Conservation (phyloP, 2,329 filamentous ascomycete species). For the Hypoxylon sp. region DNA sequence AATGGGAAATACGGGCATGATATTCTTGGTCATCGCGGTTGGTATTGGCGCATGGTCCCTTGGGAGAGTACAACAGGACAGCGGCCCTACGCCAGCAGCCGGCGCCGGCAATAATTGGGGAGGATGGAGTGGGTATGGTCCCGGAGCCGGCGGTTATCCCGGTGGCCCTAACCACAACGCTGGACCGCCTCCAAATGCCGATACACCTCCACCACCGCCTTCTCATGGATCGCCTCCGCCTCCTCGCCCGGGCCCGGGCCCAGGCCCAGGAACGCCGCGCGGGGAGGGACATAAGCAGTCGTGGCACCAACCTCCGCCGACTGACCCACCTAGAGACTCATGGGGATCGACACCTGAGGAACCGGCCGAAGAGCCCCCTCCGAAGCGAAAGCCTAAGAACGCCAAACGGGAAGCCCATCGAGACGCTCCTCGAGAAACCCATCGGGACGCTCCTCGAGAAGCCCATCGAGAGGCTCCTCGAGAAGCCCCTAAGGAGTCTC, state of each 20-base stretch:
- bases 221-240: conserved; percentile 46
- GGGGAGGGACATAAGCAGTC: conserved; percentile 49
- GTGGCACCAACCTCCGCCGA: conserved; percentile 48
- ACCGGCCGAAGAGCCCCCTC: conserved; percentile 9
- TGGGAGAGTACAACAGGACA: conserved; percentile 68
- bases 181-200: conserved; percentile 40
- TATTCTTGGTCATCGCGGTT: conserved; percentile 75
- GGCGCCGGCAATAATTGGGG: conserved; percentile 29
- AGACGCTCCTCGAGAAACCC: conserved; percentile 3
- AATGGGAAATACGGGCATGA: conserved; percentile 75
- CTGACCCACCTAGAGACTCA: conserved; percentile 14
- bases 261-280: conserved; percentile 34
- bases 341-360: conserved; percentile 17
- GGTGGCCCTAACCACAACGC: conserved; percentile 36
- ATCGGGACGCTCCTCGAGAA: conserved; percentile 8
- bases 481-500: conserved; percentile 1
- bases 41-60: conserved; percentile 81
- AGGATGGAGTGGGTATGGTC: conserved; percentile 37
- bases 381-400: not conserved
- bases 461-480: conserved; percentile 1
- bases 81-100: conserved; percentile 41
- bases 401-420: conserved; percentile 1
- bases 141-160: conserved; percentile 35
- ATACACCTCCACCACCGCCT: conserved; percentile 49
- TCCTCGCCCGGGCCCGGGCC: conserved; percentile 39